These are phyloP conservation scores for Casuarina glauca DNA, from an alignment of 306 rosid genomes.

Conservation along the genomic window DNA sequence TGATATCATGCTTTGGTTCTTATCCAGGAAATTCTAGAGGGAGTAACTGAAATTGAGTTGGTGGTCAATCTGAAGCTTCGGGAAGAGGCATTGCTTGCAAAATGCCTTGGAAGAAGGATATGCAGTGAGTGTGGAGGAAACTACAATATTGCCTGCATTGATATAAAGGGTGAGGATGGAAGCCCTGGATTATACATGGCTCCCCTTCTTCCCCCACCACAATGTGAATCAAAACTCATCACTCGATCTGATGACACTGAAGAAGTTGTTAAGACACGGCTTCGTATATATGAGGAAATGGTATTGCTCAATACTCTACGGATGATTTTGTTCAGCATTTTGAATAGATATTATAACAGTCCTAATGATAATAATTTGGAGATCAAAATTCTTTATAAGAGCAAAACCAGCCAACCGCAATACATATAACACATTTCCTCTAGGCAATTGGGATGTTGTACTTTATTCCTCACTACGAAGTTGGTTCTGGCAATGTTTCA, in stretches of 20 bases:
- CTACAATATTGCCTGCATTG: constrained; percentile 80
- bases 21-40: constrained; percentile 84
- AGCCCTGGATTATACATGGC: constrained; percentile 72
- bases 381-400: neutral
- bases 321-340: neutral
- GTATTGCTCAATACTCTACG: constrained; percentile 34
- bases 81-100: constrained; percentile 85
- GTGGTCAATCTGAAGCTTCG: constrained; percentile 87
- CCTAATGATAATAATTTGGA: neutral
- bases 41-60: constrained; percentile 81
- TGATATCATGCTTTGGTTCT: constrained; percentile 4
- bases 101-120: constrained; percentile 91
- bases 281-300: constrained; percentile 74
- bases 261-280: constrained; percentile 76
- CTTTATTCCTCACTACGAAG: neutral
- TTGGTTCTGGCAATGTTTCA: neutral
- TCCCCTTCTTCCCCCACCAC: constrained; percentile 90
- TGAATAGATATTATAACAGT: neutral
- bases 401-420: neutral
- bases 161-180: constrained; percentile 70
- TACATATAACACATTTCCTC: neutral
- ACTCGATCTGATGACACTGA: constrained; percentile 87
- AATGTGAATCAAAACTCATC: constrained; percentile 77
- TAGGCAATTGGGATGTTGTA: neutral
- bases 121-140: constrained; percentile 84